A percentile compares a stretch with the other conserved stretches of the same genome.
phyloP scores from a whole-genome alignment of 371 early-diverging fungal species.

The Caulochytrium protostelioides region DNA sequence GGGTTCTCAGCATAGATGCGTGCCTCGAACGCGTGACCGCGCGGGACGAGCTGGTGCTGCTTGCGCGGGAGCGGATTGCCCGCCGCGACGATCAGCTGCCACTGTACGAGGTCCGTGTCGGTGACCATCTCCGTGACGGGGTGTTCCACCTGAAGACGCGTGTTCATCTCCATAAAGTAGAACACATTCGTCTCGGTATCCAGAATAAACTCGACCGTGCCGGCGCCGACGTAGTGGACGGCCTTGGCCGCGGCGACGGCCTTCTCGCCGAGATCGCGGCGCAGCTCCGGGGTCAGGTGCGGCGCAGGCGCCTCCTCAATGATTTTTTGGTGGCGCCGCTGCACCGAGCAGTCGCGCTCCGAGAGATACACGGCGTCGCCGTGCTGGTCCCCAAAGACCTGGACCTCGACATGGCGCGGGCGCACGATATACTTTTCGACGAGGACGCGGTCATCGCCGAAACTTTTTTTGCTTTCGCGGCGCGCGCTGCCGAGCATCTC shows the following conservation, averaged over 20 bases:
- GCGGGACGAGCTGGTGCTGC: conserved; percentile 44
- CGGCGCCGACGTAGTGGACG: conserved; percentile 78
- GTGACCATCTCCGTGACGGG: conserved; percentile 94
- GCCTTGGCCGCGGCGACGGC: conserved; percentile 83
- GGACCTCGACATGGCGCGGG: conserved; percentile 89
- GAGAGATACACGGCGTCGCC: conserved; percentile 79
- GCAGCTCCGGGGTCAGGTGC: conserved; percentile 41
- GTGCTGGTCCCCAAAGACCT: conserved; percentile 75
- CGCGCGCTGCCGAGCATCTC: conserved; percentile 63
- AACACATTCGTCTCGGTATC: conserved; percentile 66
- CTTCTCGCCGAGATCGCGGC: conserved; percentile 57
- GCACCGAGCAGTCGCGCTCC: conserved; percentile 93
- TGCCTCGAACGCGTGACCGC: conserved; percentile 89
- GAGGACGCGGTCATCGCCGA: conserved; percentile 73
- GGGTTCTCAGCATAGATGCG: conserved; percentile 96
- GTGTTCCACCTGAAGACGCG: conserved; percentile 81
- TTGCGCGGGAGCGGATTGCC: conserved; percentile 52
- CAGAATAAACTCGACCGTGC: conserved; percentile 94
- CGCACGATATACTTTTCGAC: conserved; percentile 72
- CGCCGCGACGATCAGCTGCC: conserved; percentile 76
- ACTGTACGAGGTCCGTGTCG: conserved; percentile 74
- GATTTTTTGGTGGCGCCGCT: conserved; percentile 92
- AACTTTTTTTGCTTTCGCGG: conserved; percentile 69
- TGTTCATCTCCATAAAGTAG: conserved; percentile 97
- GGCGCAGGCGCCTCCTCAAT: conserved; percentile 87